Conservation (phyloP, 805 yeast species). For the Tetrapisispora pingtungensis region DNA sequence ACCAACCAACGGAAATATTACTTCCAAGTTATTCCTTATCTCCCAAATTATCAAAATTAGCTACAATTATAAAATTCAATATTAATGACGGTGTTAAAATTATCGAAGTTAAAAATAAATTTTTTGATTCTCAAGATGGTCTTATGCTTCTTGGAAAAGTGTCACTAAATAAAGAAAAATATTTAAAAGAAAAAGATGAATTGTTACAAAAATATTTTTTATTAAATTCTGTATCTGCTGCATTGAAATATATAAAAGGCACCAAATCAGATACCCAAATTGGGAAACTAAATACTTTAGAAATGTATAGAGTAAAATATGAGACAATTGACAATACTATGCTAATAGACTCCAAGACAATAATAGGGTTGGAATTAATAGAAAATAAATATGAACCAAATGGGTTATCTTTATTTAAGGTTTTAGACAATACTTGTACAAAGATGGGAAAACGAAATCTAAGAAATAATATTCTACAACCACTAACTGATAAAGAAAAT, state of each 20-base stretch:
- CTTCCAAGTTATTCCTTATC: conserved; percentile 25
- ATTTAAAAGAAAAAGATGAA: conserved; percentile 8
- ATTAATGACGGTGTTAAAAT: conserved; percentile 20
- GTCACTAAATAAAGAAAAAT: conserved; percentile 8
- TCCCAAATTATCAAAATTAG: conserved; percentile 27
- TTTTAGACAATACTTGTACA: conserved; percentile 33
- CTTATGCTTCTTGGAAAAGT: conserved; percentile 13
- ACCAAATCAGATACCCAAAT: conserved; percentile 5
- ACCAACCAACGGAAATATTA: conserved; percentile 29
- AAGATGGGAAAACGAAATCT: conserved; percentile 39
- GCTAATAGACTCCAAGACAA: conserved; percentile 35
- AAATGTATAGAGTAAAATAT: conserved; percentile 30
- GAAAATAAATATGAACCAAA: conserved; percentile 26
- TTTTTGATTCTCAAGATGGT: conserved; percentile 24
- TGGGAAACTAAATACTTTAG: conserved; percentile 12
- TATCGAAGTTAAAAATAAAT: conserved; percentile 15
- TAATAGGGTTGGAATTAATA: conserved; percentile 32
- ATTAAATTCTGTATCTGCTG: conserved; percentile 29
- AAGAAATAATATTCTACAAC: conserved; percentile 37
- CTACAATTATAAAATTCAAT: conserved; percentile 30
- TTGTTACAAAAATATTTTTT: conserved; percentile 26
- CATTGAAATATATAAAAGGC: conserved; percentile 19
- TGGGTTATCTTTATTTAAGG: conserved; percentile 30
- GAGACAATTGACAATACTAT: conserved; percentile 34
- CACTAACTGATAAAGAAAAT: conserved; percentile 32